Evolutionary conservation across 2,329 filamentous ascomycete species (phyloP), one percentile per base, ranked within the genome.

Genomic region (Penicillium occitanis): DNA sequence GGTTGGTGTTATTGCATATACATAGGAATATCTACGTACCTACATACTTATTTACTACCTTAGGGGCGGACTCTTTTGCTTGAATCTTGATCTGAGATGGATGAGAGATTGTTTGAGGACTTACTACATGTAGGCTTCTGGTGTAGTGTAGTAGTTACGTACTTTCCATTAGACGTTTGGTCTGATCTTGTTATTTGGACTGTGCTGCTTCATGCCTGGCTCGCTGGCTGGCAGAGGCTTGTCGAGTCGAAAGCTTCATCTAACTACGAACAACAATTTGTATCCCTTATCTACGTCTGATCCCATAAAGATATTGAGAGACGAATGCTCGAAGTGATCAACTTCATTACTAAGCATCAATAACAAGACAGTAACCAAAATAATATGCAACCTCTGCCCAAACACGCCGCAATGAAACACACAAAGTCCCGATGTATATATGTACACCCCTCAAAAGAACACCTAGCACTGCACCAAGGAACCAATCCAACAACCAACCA

Each of bases 391-490:
- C 25, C 25, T 53, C 1, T 53, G 28, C 50, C 50, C 17, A 33
- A 53, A 11, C 50, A 53, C 50, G 50, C 50, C 50, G 25, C 14
- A 51, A 13, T 33, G 7, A 53, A 53, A 48, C 22, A 17, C 10
- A 46, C 8, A 51, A 6, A 51, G 14, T 8, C 50, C 25, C 1
- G 5, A 53, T 53, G 48, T 51, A 10, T 30, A 33, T 53, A 30
- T 62, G 60, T 44, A 62, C 28, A 62, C 35, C n/a, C 42, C 44
- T 8, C 44, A 50, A 62, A 37, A 30, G n/a, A 35, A 51, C 19
- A 35, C 35, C 59, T 22, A n/a, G 28, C 60, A 62, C 51, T 11
- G n/a, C n/a, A 61, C 37, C n/a, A 61, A 60, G 25, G 17, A 25
- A 44, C 5, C 35, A n/a, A 22, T 11, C 37, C 57, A 30, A 22